Evolutionary conservation across 2,329 filamentous ascomycete species (phyloP), one percentile per base, ranked within the genome.

Genomic region (Hypoxylon sp.): DNA sequence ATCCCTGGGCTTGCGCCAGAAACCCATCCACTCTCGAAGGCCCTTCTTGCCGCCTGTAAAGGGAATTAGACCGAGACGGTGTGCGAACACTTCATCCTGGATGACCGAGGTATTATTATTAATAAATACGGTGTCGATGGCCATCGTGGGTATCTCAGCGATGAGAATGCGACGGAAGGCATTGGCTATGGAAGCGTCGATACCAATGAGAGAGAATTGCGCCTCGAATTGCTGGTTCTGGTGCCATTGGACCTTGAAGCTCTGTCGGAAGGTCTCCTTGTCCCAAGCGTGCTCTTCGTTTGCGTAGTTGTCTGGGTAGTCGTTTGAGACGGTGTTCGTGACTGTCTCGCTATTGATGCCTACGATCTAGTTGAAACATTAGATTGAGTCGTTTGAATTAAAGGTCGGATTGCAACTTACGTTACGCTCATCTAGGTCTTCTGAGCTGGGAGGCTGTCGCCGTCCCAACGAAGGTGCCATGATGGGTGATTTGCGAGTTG

Each of bases 41-140:
- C 93, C 94, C 60, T 92, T 86, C 71, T 90, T 88, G 67, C 89
- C 88, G 72, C 93, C 96, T 71, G 90, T 91, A 73, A 99, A 90
- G 17, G 97, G 96, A 60, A 99, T 91, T 49, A 99, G 88, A 65
- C 96, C 96, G 32, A 99, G 85, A 48, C 96, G 88, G 79, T 96
- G 93, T 14, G 94, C 91, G 56, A 99, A 90, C 3, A 99, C 95
- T 83, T 99, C 96, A 78, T 99, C 96, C 80, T 98, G 95, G 76
- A 99, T 96, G 36, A 99, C 94, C 4, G 93, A 97, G 55, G 95
- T 98, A 85, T 99, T 99, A 85, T 98, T 97, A 79, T 93, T 88
- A 71, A 98, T 90, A 82, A 92, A 99, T 78, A 97, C 93, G 69
- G 90, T 91, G 84, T 99, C 96, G 76, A 99, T 94, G 73, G 97